Evolutionary conservation across 163 green algal genomes (phyloP).

Genomic region (Prototheca stagnorum): DNA sequence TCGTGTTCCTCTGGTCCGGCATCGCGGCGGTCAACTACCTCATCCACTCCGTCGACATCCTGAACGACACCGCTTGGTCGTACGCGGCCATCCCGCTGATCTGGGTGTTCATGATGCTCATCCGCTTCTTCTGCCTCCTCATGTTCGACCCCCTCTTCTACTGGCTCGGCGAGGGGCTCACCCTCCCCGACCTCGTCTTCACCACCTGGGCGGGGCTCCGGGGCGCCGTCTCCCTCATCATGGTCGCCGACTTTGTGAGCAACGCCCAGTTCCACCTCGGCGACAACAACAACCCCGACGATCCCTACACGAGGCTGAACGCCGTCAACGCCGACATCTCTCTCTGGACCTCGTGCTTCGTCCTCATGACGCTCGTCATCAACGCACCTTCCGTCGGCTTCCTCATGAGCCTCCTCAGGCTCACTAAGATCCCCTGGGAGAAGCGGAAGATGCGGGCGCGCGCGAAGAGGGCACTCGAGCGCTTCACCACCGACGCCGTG

Average conservation of each 20-base stretch:
- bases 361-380: conserved; percentile 76
- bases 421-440: conserved; percentile 12
- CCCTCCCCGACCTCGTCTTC: conserved; percentile 42
- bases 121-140: conserved; percentile 27
- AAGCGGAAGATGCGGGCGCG: conserved; percentile 21
- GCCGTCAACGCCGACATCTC: conserved; percentile 44
- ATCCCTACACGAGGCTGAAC: conserved; percentile 7
- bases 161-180: conserved; percentile 13
- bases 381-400: conserved; percentile 41
- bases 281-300: conserved; percentile 13
- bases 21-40: conserved; percentile 66
- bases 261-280: conserved; percentile 29
- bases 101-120: conserved; percentile 41
- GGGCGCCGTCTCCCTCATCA: conserved; percentile 62
- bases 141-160: conserved; percentile 23
- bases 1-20: conserved; percentile 84
- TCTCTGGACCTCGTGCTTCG: conserved; percentile 63
- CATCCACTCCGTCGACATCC: conserved; percentile 20
- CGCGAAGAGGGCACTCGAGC: conserved; percentile 21
- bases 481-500: conserved; percentile 26
- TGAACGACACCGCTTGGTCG: conserved; percentile 8
- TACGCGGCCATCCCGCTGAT: conserved; percentile 30
- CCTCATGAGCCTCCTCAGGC: conserved; percentile 8
- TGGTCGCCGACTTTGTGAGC: conserved; percentile 35
- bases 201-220: conserved; percentile 41